Evolutionary conservation across 305 asterid genomes (phyloP).

Genomic region (Solanum chacoense): DNA sequence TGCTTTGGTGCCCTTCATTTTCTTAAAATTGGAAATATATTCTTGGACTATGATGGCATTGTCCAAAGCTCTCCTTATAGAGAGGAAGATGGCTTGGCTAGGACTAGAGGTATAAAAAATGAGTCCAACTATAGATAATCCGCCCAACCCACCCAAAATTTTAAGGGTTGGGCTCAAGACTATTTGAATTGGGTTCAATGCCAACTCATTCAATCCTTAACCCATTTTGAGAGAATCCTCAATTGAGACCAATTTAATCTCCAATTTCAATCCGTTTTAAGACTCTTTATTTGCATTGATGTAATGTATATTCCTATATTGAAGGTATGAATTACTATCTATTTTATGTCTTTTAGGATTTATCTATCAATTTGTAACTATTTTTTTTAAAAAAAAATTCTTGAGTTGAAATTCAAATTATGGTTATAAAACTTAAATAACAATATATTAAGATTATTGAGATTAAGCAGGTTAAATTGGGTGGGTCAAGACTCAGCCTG

Average conservation of each 20-base stretch:
- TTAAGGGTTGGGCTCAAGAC: neutral
- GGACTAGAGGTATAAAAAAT: neutral
- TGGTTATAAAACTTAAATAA: neutral
- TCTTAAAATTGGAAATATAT: neutral
- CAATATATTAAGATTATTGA: neutral
- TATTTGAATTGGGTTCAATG: neutral
- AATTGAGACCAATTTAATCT: neutral
- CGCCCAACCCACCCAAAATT: neutral
- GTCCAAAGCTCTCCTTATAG: neutral
- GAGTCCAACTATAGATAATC: neutral
- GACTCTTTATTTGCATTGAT: neutral
- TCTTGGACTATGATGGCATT: neutral
- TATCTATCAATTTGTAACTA: neutral
- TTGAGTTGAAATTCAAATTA: neutral
- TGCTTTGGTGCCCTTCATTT: neutral
- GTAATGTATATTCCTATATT: neutral
- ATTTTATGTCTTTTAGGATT: neutral
- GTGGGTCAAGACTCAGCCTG: neutral
- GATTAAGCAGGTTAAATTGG: neutral
- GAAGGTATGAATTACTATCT: neutral
- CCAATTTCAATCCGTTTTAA: neutral
- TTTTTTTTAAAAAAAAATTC: neutral
- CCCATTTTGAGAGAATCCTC: neutral
- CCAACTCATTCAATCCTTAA: neutral
- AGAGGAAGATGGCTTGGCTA: neutral